Evolutionary conservation across 371 early-diverging fungal species (phyloP).

Genomic region (Gilbertella persicaria): DNA sequence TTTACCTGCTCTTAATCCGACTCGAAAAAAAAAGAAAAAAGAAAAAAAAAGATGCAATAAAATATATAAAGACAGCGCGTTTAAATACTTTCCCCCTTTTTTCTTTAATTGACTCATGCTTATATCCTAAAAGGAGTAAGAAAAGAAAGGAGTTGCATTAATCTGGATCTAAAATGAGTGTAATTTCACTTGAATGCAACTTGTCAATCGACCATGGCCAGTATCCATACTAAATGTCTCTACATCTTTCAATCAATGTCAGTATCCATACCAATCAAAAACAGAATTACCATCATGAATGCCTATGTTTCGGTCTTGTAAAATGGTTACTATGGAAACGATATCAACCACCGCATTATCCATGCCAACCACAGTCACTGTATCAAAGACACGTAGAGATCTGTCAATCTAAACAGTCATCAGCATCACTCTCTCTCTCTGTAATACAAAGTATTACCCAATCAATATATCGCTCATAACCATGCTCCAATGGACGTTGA

Average conservation of each 20-base stretch:
- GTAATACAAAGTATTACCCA: constrained; percentile 43
- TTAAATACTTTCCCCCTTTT: too few relatives aligned
- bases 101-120: too few relatives aligned
- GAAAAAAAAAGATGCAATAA: too few relatives aligned
- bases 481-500: constrained; percentile 28
- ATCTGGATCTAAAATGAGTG: constrained; percentile 23
- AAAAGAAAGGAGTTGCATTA: too few relatives aligned
- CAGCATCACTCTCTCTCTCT: not conserved
- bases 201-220: constrained; percentile 24
- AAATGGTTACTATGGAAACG: constrained; percentile 37
- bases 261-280: not conserved
- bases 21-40: too few relatives aligned
- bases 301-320: constrained; percentile 40
- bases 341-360: constrained; percentile 42
- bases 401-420: constrained; percentile 27
- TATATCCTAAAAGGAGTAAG: too few relatives aligned
- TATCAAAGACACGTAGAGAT: constrained; percentile 32
- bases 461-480: constrained; percentile 44
- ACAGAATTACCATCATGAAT: constrained; percentile 39
- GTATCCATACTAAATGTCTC: constrained; percentile 40
- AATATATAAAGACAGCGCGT: too few relatives aligned
- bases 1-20: too few relatives aligned
- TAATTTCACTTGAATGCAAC: constrained; percentile 43
- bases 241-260: constrained; percentile 20
- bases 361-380: constrained; percentile 44